Conservation (phyloP, 225 moss, liverwort and hornwort genomes). For the Physcomitrellopsis africana region DNA sequence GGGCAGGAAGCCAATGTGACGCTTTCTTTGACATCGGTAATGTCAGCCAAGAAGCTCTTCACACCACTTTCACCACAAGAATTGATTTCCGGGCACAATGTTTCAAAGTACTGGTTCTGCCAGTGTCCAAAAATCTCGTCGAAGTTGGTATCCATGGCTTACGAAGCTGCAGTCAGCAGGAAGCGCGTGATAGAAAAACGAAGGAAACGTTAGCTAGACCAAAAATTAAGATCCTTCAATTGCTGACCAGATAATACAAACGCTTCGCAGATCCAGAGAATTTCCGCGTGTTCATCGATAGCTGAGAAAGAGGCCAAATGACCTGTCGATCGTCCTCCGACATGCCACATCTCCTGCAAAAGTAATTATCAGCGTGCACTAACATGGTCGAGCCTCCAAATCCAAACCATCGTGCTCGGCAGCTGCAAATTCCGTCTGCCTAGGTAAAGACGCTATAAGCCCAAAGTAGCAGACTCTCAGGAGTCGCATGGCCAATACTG, state of each 20-base stretch:
- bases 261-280: neutral
- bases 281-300: neutral
- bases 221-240: neutral
- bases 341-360: neutral
- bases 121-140: constrained; percentile 1
- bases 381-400: no score
- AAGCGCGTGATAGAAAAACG: no score
- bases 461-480: no score
- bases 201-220: neutral
- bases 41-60: constrained; percentile 13
- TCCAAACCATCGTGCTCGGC: no score
- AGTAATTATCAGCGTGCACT: no score
- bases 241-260: neutral
- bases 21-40: constrained; percentile 1
- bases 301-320: neutral
- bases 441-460: no score
- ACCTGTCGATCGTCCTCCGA: neutral
- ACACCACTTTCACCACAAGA: neutral
- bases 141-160: constrained; percentile 1
- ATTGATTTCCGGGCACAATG: neutral
- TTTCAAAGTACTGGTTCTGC: constrained; percentile 1
- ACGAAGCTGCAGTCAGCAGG: neutral
- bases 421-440: no score
- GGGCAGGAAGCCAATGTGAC: neutral
- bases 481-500: no score